phyloP scores from a whole-genome alignment of 2,329 filamentous ascomycete genomes.

The Dactylellina haptotyla region DNA sequence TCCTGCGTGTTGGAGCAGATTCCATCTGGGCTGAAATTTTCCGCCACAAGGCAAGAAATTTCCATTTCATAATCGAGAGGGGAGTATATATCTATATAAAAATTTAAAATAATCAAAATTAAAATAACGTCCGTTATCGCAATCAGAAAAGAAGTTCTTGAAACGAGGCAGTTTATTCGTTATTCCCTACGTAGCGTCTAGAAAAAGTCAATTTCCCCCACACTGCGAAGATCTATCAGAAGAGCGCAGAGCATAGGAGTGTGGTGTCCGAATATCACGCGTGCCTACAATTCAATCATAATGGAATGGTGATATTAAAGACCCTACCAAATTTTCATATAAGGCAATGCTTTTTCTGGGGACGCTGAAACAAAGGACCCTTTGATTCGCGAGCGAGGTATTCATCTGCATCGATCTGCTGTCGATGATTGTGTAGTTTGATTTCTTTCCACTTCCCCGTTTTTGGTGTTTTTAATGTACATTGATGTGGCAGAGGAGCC shows the following conservation, averaged over 20 bases:
- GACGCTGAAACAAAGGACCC: conserved; percentile 29
- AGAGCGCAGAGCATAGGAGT: neutral
- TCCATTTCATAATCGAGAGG: too few relatives aligned
- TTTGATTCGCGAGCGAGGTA: conserved; percentile 30
- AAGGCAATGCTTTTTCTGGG: neutral
- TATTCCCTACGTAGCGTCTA: too few relatives aligned
- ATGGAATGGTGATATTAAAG: too few relatives aligned
- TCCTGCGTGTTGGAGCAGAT: neutral
- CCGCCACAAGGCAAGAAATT: conserved; percentile 4
- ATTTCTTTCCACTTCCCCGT: conserved; percentile 14
- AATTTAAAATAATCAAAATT: too few relatives aligned
- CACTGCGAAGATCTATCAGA: neutral
- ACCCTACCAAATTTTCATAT: neutral
- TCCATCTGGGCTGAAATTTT: conserved; percentile 5
- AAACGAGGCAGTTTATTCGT: neutral
- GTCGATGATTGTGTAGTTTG: conserved; percentile 25
- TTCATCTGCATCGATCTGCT: conserved; percentile 51
- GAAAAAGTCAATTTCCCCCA: too few relatives aligned
- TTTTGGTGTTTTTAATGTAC: conserved; percentile 34
- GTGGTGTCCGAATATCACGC: too few relatives aligned
- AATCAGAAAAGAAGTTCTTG: neutral
- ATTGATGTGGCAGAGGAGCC: conserved; percentile 40
- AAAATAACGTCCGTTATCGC: conserved; percentile 1
- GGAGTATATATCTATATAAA: neutral
- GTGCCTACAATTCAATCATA: too few relatives aligned